Evolutionary conservation across 2,329 filamentous ascomycete species (phyloP), one percentile per base, ranked within the genome.

Genomic region (Epichloe sylvatica): DNA sequence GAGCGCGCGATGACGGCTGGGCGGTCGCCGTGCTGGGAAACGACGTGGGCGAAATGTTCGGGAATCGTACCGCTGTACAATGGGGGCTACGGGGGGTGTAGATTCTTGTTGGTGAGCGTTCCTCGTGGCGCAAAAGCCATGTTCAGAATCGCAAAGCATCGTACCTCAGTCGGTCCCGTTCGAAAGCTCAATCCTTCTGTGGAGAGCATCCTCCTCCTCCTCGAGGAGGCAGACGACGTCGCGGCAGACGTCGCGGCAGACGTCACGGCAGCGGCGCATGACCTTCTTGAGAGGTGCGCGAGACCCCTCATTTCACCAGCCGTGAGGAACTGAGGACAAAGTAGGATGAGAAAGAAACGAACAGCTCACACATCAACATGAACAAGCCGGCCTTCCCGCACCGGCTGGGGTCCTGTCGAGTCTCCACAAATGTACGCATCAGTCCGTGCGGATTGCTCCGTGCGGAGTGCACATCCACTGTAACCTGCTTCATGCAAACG

Each of bases 11-110:
- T 73, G 50, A 81, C 72, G 44, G 80, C 80, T 0, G 72, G 73
- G 6, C 73, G 73, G 63, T 88, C 82, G 25, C 84, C 84, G 64
- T 81, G 71, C 36, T 69, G 60, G 8, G 74, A 73, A 37, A 87
- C 84, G 37, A 86, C 71, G 1, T 71, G 70, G 7, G 78, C 72
- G 59, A 91, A 89, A 61, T 91, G 82, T 54, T 85, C 68, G 0
- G 84, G 82, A 49, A 90, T 79, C 1, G 85, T 90, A 50, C 81
- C 70, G 5, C 73, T 68, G 45, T 86, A 75, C 7, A 90, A 69
- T 0, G 81, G 72, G 3, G 84, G 83, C 81, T 87, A 52, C 25
- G 11, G 23, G 42, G n/a, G n/a, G 34, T 35, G 30, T 8, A 30
- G 17, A 45, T 15, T 49, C 33, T 15, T 15, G 21, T 17, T 6